Percentiles rank a stretch among this genome's conserved stretches.
phyloP scores from a whole-genome alignment of 2,329 filamentous ascomycete genomes.

The Xylariaceae sp. region DNA sequence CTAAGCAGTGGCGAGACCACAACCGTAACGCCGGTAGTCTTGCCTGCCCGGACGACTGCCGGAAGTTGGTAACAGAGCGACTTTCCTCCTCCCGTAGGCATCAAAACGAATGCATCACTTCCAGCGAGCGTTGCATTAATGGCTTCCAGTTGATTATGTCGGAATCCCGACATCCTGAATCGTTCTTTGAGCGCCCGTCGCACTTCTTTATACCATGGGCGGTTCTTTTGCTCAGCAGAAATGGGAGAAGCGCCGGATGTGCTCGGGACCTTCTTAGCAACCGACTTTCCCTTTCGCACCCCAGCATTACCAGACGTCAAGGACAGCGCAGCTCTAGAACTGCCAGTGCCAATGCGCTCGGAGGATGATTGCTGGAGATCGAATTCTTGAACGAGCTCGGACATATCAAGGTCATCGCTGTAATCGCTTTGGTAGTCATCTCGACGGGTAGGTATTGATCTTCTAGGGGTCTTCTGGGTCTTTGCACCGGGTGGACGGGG shows the following conservation, averaged over 20 bases:
- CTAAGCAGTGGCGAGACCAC: slow-evolving; percentile 93
- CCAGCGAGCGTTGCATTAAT: slow-evolving; percentile 88
- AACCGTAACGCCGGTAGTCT: slow-evolving; percentile 78
- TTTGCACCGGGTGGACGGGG: slow-evolving; percentile 8
- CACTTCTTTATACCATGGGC: slow-evolving; percentile 82
- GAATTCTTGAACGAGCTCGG: slow-evolving; percentile 43
- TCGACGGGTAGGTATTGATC: slow-evolving; percentile 9
- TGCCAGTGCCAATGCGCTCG: slow-evolving; percentile 10
- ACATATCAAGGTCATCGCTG: slow-evolving; percentile 44
- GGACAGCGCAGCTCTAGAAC: slow-evolving; percentile 31
- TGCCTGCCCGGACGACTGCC: slow-evolving; percentile 72
- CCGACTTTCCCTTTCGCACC: slow-evolving; percentile 24
- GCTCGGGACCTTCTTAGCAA: slow-evolving; percentile 25
- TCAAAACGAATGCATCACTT: slow-evolving; percentile 87
- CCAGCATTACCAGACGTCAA: slow-evolving; percentile 42
- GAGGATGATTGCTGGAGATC: slow-evolving; percentile 34
- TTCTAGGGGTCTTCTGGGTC: slow-evolving; percentile 15
- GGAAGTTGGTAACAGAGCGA: slow-evolving; percentile 95
- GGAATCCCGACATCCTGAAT: slow-evolving; percentile 80
- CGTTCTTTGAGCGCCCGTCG: slow-evolving; percentile 70
- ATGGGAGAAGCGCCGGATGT: slow-evolving; percentile 28
- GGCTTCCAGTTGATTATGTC: slow-evolving; percentile 85
- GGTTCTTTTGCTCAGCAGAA: slow-evolving; percentile 50
- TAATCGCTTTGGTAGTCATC: slow-evolving; percentile 33
- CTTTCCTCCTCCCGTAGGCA: slow-evolving; percentile 97